A percentile compares a stretch with the other conserved stretches of the same genome.
phyloP scores from a whole-genome alignment of 1,139 yeast species.

The Lodderomyces metapsilosis region DNA sequence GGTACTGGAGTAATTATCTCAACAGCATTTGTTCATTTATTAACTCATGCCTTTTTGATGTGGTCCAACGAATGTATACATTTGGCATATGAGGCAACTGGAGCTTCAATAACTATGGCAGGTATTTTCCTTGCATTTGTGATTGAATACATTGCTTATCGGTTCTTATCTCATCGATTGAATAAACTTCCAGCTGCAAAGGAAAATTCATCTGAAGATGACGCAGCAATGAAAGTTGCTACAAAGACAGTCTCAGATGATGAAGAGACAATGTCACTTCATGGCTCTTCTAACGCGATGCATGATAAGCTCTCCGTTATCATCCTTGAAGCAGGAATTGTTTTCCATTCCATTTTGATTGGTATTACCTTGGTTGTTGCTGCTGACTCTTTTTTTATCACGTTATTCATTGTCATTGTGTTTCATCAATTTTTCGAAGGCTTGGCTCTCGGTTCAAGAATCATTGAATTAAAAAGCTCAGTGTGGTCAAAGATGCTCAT shows the following conservation, averaged over 20 bases:
- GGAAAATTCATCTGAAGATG: conserved; percentile 5
- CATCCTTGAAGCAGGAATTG: conserved; percentile 40
- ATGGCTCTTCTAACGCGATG: conserved; percentile 8
- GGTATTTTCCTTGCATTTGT: conserved; percentile 33
- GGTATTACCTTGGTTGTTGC: conserved; percentile 40
- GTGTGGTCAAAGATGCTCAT: conserved; percentile 22
- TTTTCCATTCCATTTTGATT: conserved; percentile 43
- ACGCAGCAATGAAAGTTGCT: conserved; percentile 1
- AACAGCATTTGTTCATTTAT: conserved; percentile 34
- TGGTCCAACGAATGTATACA: conserved; percentile 25
- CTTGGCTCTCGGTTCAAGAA: conserved; percentile 39
- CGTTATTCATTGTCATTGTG: conserved; percentile 37
- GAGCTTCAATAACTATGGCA: conserved; percentile 34
- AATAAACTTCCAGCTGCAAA: neutral
- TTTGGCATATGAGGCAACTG: conserved; percentile 26
- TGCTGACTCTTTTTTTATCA: conserved; percentile 32
- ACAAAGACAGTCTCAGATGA: conserved; percentile 4
- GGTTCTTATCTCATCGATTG: conserved; percentile 13
- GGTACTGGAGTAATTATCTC: conserved; percentile 38
- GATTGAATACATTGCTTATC: conserved; percentile 29
- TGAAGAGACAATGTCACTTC: conserved; percentile 8
- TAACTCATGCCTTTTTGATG: conserved; percentile 31
- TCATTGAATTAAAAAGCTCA: conserved; percentile 37
- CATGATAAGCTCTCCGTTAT: conserved; percentile 19
- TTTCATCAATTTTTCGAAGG: conserved; percentile 47